Base-by-base conservation (phyloP, 75 land plant species). In the Gnetum montanum region DNA sequence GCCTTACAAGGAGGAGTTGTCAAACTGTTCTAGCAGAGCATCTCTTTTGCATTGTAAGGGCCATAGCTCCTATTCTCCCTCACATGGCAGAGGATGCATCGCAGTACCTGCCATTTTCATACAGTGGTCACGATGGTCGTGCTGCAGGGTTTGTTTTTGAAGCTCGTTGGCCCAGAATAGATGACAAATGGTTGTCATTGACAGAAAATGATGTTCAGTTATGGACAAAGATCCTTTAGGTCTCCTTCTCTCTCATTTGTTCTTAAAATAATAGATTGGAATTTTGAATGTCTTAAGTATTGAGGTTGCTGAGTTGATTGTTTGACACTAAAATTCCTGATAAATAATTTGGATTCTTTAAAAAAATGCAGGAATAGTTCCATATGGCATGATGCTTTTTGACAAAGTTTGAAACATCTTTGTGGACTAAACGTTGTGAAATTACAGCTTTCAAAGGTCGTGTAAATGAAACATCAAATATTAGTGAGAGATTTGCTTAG, bases 71-170 rank as follows among this genome's bases (percentile, higher is more conserved):
- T 43, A 88, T 95, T 22, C 62, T 95, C 68, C 99, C 99, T 29
- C 99, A 95, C 69, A 50, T 95, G 74, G 96, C 99, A 22, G 99
- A 95, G 68, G 99, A 95, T 76, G 96, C 74, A 8, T 95, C 96
- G 99, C 86, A 83, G 55, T 70, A 86, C 43, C 76, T 95, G 20
- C 99, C 99, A 31, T 95, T 95, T 54, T 36, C 54, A 35, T 70
- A 75, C 50, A 56, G 60, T 4, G 40, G 28, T 6, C 74, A 80
- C 59, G 85, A 80, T 65, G 96, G 96, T 26, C 76, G 76, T 38
- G 35, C 48, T 50, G 88, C 85, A 3, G 72, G 83, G 59, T 80
- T 73, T 64, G 92, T 90, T 33, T 95, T 89, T 79, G 99, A 95
- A 56, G 73, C 87, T 53, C 76, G 66, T 38, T 94, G 99, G 99